phyloP scores from a whole-genome alignment of 1,284 basidiomycete species.

The Cutaneotrichosporon sp. region DNA sequence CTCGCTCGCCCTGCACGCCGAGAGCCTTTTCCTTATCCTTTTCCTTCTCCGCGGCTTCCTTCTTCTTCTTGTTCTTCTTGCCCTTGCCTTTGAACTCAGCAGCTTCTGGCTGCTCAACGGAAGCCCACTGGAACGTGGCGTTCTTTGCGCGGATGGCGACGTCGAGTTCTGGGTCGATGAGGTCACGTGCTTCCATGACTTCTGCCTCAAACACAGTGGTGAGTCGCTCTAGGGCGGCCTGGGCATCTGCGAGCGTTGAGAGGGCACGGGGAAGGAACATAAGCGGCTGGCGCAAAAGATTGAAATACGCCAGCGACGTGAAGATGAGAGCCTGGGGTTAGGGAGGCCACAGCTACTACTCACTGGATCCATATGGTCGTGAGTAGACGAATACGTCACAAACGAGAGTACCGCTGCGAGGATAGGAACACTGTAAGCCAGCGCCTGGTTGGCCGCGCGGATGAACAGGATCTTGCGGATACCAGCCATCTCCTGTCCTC shows the following conservation, averaged over 20 bases:
- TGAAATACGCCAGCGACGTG: constrained; percentile 64
- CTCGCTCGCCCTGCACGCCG: neutral
- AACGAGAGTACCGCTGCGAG: constrained; percentile 70
- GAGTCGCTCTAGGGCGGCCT: constrained; percentile 58
- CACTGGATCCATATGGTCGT: constrained; percentile 54
- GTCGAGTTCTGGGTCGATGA: constrained; percentile 52
- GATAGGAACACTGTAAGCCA: constrained; percentile 47
- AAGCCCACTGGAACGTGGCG: constrained; percentile 61
- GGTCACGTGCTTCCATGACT: constrained; percentile 49
- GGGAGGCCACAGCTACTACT: constrained; percentile 8
- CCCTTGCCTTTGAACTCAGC: neutral
- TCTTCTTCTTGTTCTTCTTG: neutral
- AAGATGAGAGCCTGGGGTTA: constrained; percentile 55
- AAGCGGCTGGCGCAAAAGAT: constrained; percentile 61
- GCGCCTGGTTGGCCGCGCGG: constrained; percentile 55
- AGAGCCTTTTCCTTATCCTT: neutral
- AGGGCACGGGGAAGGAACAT: constrained; percentile 65
- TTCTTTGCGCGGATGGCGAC: constrained; percentile 54
- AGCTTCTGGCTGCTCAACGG: constrained; percentile 7
- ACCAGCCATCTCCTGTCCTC: constrained; percentile 56
- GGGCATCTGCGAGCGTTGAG: constrained; percentile 60
- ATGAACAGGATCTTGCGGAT: constrained; percentile 59
- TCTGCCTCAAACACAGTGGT: constrained; percentile 57
- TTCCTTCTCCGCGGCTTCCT: neutral
- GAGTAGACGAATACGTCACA: constrained; percentile 61